These are phyloP conservation scores for Immersiella caudata DNA, from an alignment of 495 filamentous ascomycete genomes.

Conservation along the genomic window DNA sequence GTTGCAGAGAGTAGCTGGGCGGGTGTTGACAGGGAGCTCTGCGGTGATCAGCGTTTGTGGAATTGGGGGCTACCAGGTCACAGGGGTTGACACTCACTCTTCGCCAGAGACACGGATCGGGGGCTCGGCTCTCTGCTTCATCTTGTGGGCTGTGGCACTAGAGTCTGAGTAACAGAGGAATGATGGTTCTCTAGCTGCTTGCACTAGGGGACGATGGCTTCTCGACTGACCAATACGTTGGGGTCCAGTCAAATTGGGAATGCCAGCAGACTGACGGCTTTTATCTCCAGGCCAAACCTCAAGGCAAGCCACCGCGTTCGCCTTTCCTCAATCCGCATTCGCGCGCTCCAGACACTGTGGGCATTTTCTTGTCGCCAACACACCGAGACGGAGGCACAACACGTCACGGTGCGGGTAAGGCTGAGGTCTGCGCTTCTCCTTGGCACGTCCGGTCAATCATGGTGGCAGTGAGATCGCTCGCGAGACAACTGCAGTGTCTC, in stretches of 20 bases:
- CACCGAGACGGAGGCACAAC: neutral
- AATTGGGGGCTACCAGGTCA: neutral
- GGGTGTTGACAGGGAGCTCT: neutral
- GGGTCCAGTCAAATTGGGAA: neutral
- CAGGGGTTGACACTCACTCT: neutral
- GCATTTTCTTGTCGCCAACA: conserved; percentile 7
- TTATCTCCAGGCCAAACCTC: neutral
- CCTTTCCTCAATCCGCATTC: neutral
- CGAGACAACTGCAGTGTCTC: too few relatives aligned
- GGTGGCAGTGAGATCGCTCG: too few relatives aligned
- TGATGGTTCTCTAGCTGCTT: too few relatives aligned
- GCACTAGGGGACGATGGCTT: too few relatives aligned
- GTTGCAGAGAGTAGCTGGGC: neutral
- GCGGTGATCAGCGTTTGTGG: neutral
- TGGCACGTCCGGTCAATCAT: too few relatives aligned
- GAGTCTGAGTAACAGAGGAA: neutral
- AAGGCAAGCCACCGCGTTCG: neutral
- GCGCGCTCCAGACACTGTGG: neutral
- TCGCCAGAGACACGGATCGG: neutral
- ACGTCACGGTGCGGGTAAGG: conserved; percentile 3
- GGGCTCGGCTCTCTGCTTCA: conserved; percentile 1
- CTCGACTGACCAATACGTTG: too few relatives aligned
- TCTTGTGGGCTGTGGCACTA: neutral
- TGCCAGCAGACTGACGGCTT: neutral
- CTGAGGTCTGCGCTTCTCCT: neutral